Conservation (phyloP, 2,329 filamentous ascomycete genomes). For the Fusarium lateritium region DNA sequence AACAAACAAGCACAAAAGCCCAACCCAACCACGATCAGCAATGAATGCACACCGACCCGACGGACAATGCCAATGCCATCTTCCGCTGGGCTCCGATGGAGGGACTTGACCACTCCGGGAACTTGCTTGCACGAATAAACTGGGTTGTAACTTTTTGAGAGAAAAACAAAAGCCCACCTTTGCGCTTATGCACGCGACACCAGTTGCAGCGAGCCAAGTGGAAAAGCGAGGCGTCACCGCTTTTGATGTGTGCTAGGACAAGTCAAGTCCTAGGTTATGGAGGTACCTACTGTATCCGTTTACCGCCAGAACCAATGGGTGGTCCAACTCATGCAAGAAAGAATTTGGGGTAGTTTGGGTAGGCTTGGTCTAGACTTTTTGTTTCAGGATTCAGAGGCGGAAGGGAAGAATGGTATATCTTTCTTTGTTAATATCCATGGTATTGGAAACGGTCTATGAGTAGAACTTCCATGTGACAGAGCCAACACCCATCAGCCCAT, state of each 20-base stretch:
- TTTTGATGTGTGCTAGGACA: slow-evolving; percentile 30
- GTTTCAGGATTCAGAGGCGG: background rate
- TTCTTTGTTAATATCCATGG: background rate
- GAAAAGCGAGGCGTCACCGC: slow-evolving; percentile 43
- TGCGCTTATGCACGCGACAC: slow-evolving; percentile 51
- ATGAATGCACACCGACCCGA: slow-evolving; percentile 39
- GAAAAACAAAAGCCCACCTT: slow-evolving; percentile 26
- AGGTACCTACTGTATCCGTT: background rate
- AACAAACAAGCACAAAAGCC: slow-evolving; percentile 11
- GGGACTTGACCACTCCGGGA: slow-evolving; percentile 26
- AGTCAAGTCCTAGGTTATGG: too few species aligned
- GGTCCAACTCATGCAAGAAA: background rate
- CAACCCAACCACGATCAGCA: slow-evolving; percentile 17
- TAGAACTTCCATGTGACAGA: background rate
- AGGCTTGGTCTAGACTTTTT: background rate
- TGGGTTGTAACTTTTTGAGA: slow-evolving; percentile 13
- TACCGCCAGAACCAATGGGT: slow-evolving; percentile 7
- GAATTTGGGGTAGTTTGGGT: background rate
- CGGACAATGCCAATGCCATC: slow-evolving; percentile 21
- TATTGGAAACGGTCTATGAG: background rate
- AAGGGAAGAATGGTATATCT: background rate
- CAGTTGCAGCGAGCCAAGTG: slow-evolving; percentile 46
- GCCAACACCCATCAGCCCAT: slow-evolving; percentile 19
- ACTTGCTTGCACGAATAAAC: slow-evolving; percentile 10
- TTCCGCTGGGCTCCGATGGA: slow-evolving; percentile 23